Conservation (phyloP, 2,329 filamentous ascomycete species). For the Colletotrichum orchidophilum region DNA sequence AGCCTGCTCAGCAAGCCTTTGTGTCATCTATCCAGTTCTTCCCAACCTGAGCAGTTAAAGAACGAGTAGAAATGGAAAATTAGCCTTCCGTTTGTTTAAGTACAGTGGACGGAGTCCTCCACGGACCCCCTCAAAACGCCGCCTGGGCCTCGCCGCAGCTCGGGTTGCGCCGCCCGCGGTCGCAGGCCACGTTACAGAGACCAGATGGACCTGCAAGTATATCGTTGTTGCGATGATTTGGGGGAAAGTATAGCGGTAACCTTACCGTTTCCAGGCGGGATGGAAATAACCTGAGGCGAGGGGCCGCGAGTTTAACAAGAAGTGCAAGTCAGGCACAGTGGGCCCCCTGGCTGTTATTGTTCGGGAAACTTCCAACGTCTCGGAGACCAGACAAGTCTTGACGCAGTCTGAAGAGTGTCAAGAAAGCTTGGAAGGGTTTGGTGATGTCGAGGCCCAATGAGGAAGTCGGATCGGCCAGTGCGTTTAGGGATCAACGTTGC, state of each 20-base stretch:
- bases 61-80: background rate
- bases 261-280: background rate
- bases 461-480: background rate
- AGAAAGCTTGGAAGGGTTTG: background rate
- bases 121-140: background rate
- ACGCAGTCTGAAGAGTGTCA: background rate
- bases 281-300: background rate
- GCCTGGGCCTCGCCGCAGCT: constrained; percentile 1
- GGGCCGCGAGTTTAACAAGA: background rate
- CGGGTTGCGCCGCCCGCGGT: background rate
- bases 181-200: constrained; percentile 10
- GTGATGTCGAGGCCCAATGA: constrained; percentile 1
- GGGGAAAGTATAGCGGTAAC: background rate
- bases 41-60: background rate
- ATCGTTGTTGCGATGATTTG: background rate
- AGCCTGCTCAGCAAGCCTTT: background rate
- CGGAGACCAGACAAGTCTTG: background rate
- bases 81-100: background rate
- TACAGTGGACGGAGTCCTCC: background rate
- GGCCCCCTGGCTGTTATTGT: background rate
- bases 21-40: background rate
- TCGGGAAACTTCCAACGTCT: background rate
- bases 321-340: background rate
- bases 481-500: constrained; percentile 2
- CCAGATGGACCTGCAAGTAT: background rate